Base-by-base conservation (phyloP, 169 alveolate genomes). In the Cryptosporidium parvum region DNA sequence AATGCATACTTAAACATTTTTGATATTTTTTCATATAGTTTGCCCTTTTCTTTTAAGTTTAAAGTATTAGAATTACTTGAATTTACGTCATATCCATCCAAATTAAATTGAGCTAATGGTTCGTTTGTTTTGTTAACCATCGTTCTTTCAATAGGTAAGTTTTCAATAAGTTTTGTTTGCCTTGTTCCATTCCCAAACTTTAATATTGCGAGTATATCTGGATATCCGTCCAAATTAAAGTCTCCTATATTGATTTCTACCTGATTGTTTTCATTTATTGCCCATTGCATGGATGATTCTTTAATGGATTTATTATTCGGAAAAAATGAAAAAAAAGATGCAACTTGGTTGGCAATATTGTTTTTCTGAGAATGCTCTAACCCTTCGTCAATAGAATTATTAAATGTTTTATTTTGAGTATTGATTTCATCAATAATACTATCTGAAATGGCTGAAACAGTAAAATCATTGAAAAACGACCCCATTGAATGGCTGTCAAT, bases 221-320 rank as follows among this genome's bases (percentile, higher is more conserved):
- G 93, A 39, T 84, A 92, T 16, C 95, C 96, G 45, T 93, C 91
- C 70, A 86, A 61, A 72, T 93, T 91, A 69, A 85, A 91, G 69
- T 93, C 95, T 4, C 95, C 96, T 4, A 80, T 48, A 62, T 29
- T 80, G 14, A 80, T 31, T 29, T 59, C 67, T 16, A 45, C 51
- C 12, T 53, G 35, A 56, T 31, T 33, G 39, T 48, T 62, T 61
- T 39, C 21, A 42, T 62, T 39, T 4, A 10, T 4, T 3, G 69
- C 75, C 89, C 89, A 80, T 21, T 80, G 89, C 52, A 80, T 42
- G 12, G 26, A 31, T 10, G 51, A 3, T 59, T 59, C 89, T 14
- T 42, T 31, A 62, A 16, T 21, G 10, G 39, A 33, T 39, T 53
- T 35, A 5, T 80, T 80, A 3, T 6, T 58, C 1, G 80, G 89